These are phyloP conservation scores for Auriculariales sp. DNA, from an alignment of 768 basidiomycete genomes.

Conservation along the genomic window DNA sequence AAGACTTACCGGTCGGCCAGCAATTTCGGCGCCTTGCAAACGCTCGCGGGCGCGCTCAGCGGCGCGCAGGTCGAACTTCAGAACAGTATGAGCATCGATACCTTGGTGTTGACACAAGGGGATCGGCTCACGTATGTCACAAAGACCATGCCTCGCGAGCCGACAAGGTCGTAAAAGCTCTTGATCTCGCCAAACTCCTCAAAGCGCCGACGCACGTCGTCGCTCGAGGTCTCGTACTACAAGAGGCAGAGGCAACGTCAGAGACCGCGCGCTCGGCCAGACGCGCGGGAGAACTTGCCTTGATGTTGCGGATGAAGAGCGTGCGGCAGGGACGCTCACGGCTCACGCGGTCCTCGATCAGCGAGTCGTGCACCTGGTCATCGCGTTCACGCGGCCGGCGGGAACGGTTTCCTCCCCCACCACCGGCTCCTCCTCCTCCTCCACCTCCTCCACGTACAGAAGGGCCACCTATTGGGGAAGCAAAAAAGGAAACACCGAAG, in stretches of 20 bases:
- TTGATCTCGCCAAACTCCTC: constrained; percentile 93
- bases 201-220: constrained; percentile 71
- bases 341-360: constrained; percentile 88
- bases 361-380: constrained; percentile 79
- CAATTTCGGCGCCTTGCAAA: constrained; percentile 79
- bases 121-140: constrained; percentile 90
- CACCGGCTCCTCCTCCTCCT: constrained; percentile 36
- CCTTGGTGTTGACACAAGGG: neutral
- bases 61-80: constrained; percentile 79
- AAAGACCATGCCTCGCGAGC: constrained; percentile 96
- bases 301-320: constrained; percentile 94
- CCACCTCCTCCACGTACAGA: constrained; percentile 16
- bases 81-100: neutral
- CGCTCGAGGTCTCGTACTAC: constrained; percentile 82
- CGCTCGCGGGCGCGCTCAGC: constrained; percentile 86
- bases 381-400: constrained; percentile 55
- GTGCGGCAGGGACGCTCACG: constrained; percentile 92
- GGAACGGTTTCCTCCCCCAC: constrained; percentile 29
- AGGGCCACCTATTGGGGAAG: too few relatives aligned
- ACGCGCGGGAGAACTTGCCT: constrained; percentile 47
- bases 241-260: constrained; percentile 1
- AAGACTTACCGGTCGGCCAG: constrained; percentile 71
- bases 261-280: neutral
- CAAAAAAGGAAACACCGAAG: too few relatives aligned
- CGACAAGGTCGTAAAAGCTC: constrained; percentile 91